These are phyloP conservation scores for Psophocarpus tetragonolobus DNA, from an alignment of 306 rosid genomes.

Conservation along the genomic window DNA sequence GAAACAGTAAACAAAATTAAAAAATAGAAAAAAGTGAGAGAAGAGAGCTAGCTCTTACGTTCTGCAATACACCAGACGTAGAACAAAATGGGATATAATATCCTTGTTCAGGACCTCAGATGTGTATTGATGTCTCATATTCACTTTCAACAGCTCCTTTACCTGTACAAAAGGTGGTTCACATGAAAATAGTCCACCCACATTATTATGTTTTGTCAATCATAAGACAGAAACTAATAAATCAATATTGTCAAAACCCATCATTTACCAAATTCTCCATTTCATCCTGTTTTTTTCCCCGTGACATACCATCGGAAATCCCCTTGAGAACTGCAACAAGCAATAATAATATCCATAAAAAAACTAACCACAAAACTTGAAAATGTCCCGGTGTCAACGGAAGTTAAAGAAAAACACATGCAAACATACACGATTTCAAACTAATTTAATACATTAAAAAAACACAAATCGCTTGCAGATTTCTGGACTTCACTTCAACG, in stretches of 20 bases:
- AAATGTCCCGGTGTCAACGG: background rate
- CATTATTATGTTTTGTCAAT: background rate
- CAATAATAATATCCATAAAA: conserved; percentile 29
- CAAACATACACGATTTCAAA: background rate
- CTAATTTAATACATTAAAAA: background rate
- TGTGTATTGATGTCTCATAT: conserved; percentile 71
- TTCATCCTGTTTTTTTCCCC: conserved; percentile 86
- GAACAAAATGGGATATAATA: conserved; percentile 89
- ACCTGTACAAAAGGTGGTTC: conserved; percentile 48
- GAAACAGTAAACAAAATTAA: background rate
- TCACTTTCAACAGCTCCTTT: conserved; percentile 52
- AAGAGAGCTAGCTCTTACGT: conserved; percentile 60
- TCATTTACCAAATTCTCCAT: conserved; percentile 67
- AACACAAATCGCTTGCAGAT: background rate
- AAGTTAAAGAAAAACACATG: background rate
- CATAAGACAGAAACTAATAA: background rate
- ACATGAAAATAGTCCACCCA: background rate
- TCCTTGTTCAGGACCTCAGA: conserved; percentile 76
- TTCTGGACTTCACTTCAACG: background rate
- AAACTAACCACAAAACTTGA: background rate
- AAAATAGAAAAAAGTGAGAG: background rate
- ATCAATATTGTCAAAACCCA: background rate
- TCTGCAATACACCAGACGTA: conserved; percentile 90
- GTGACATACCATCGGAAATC: conserved; percentile 83
- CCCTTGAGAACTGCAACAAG: conserved; percentile 81